Base-by-base conservation (phyloP, 441 rosid species). In the Gossypium laxum region DNA sequence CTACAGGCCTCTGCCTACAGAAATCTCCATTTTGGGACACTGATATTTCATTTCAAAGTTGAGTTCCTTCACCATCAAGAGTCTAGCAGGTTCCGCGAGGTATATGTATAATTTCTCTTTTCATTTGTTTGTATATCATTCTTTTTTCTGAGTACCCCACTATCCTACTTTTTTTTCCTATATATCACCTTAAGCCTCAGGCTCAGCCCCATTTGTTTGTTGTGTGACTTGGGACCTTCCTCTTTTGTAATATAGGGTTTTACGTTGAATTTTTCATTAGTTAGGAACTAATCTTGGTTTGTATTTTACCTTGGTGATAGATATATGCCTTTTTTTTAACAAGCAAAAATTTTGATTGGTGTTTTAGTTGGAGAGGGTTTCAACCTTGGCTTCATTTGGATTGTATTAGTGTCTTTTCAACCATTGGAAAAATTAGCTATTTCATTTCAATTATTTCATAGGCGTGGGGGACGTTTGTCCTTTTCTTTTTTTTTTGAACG, bases 91-190 rank as follows among this genome's bases (percentile, higher is more conserved):
- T 22, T 55, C 4, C n/a, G 5, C 24, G 51, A 11, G 74, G 79
- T 77, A 71, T 54, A 76, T 72, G 55, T 24, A 75, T 70, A 43
- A 17, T 74, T 77, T 72, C 74, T 45, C 48, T 50, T 51, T 26
- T 67, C 59, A 10, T 64, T 78, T 76, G 60, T 67, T 73, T 78
- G 79, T 63, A 75, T 74, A 45, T 65, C 67, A 19, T 63, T 43
- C 22, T 59, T 59, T 41, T 38, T 22, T 17, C 28, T 1, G 14
- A 15, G 19, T 0, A 22, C n/a, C 48, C 19, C 17, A 1, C 7
- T 7, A 26, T 32, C 15, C 24, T 2, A 4, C 17, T 12, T 12
- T 0, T 11, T 26, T 7, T 11, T 26, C 30, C 11, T 38, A 38
- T 50, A 32, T 0, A 32, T 60, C 22, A 32, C n/a, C n/a, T 60